A percentile compares a stretch with the other conserved stretches of the same genome.
Conservation (phyloP, 179 eudicot genomes). For the Spinacia oleracea region DNA sequence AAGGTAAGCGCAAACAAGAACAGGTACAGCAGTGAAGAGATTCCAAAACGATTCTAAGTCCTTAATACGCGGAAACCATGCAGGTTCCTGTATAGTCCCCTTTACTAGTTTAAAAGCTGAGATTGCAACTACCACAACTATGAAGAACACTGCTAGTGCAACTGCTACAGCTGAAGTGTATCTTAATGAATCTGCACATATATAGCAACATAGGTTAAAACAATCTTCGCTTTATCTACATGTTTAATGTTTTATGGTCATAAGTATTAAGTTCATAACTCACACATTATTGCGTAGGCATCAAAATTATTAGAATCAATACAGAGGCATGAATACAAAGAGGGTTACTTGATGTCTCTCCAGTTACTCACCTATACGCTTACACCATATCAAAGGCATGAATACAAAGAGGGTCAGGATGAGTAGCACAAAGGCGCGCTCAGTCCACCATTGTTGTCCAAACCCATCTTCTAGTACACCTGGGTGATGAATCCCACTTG, state of each 20-base stretch:
- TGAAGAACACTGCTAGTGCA: constrained; percentile 30
- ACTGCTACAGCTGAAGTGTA: constrained; percentile 36
- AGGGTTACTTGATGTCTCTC: too few relatives aligned
- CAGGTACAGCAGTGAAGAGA: constrained; percentile 37
- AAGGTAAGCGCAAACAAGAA: constrained; percentile 36
- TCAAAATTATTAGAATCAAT: background rate
- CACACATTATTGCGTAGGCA: background rate
- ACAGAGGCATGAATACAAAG: constrained; percentile 10
- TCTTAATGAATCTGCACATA: constrained; percentile 39
- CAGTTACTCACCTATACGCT: constrained; percentile 22
- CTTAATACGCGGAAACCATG: constrained; percentile 32
- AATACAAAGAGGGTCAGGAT: constrained; percentile 6
- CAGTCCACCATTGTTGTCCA: constrained; percentile 25
- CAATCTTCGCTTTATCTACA: background rate
- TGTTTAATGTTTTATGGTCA: too few relatives aligned
- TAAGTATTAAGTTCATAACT: background rate
- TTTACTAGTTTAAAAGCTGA: constrained; percentile 29
- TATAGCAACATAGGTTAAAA: background rate
- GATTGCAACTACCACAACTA: constrained; percentile 31
- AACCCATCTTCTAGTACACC: constrained; percentile 19
- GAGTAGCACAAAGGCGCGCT: constrained; percentile 12
- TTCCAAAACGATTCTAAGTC: constrained; percentile 28
- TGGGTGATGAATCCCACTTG: constrained; percentile 13
- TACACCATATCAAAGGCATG: constrained; percentile 13
- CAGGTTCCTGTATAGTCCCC: constrained; percentile 30